Evolutionary conservation across 2,329 filamentous ascomycete species (phyloP).

Genomic region (Sarocladiaceae sp.): DNA sequence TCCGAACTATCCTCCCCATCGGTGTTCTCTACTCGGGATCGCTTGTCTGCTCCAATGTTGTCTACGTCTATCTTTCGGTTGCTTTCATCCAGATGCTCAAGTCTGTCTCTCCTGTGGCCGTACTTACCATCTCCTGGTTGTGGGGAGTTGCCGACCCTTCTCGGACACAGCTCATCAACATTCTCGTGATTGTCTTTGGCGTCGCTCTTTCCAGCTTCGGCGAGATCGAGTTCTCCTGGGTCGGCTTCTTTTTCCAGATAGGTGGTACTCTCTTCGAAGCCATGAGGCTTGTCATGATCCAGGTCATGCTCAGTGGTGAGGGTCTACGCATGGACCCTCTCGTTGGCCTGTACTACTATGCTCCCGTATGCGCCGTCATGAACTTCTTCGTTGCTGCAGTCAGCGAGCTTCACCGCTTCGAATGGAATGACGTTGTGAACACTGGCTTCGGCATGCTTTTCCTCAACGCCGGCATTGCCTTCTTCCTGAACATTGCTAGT

Average conservation of each 20-base stretch:
- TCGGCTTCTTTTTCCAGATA: slow-evolving; percentile 65
- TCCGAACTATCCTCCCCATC: slow-evolving; percentile 61
- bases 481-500: slow-evolving; percentile 76
- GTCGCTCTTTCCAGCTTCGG: slow-evolving; percentile 51
- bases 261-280: slow-evolving; percentile 78
- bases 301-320: slow-evolving; percentile 70
- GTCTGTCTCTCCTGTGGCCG: slow-evolving; percentile 63
- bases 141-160: slow-evolving; percentile 47
- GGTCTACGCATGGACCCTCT: slow-evolving; percentile 85
- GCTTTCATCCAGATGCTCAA: slow-evolving; percentile 70
- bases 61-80: slow-evolving; percentile 63
- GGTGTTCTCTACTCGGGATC: slow-evolving; percentile 61
- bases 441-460: slow-evolving; percentile 62
- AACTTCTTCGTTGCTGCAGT: slow-evolving; percentile 68
- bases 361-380: slow-evolving; percentile 77
- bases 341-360: slow-evolving; percentile 86
- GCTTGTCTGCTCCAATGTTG: slow-evolving; percentile 62
- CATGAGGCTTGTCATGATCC: slow-evolving; percentile 77
- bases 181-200: slow-evolving; percentile 47
- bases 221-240: slow-evolving; percentile 64
- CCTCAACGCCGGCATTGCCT: slow-evolving; percentile 72
- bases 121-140: slow-evolving; percentile 59
- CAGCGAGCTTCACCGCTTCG: slow-evolving; percentile 62
- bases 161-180: slow-evolving; percentile 38
- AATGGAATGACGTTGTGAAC: slow-evolving; percentile 59